phyloP scores from a whole-genome alignment of 495 filamentous ascomycete genomes.

The Hypoxylon crocopeplum region DNA sequence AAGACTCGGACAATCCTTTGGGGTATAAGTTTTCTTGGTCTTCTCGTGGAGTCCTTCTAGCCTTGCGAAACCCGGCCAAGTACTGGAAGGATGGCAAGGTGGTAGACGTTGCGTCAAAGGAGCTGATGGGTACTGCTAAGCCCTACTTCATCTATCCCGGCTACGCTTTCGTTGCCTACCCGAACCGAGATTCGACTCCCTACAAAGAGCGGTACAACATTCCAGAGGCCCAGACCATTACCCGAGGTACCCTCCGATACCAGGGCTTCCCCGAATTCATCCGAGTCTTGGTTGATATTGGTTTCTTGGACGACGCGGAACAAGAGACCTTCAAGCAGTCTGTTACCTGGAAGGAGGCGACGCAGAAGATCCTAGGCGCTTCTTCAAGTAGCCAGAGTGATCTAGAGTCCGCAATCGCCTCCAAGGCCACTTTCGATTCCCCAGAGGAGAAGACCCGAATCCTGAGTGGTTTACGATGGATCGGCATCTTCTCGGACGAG shows the following conservation, averaged over 20 bases:
- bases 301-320: slow-evolving; percentile 71
- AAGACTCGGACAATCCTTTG: slow-evolving; percentile 86
- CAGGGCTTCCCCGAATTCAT: slow-evolving; percentile 88
- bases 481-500: slow-evolving; percentile 84
- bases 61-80: slow-evolving; percentile 82
- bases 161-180: slow-evolving; percentile 90
- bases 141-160: slow-evolving; percentile 91
- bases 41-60: slow-evolving; percentile 81
- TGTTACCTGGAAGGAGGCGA: slow-evolving; percentile 81
- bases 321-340: slow-evolving; percentile 65
- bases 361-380: slow-evolving; percentile 73
- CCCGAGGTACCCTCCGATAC: slow-evolving; percentile 70
- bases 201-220: slow-evolving; percentile 91
- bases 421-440: slow-evolving; percentile 72
- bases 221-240: slow-evolving; percentile 69
- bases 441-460: too few species aligned
- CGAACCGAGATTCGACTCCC: slow-evolving; percentile 86
- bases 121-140: slow-evolving; percentile 87
- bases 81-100: slow-evolving; percentile 82
- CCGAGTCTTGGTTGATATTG: slow-evolving; percentile 83
- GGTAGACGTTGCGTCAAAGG: slow-evolving; percentile 64
- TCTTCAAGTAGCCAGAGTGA: slow-evolving; percentile 67
- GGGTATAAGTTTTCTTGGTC: slow-evolving; percentile 97
- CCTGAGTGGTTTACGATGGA: too few species aligned
- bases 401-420: too few species aligned